A percentile compares a stretch with the other conserved stretches of the same genome.
These are phyloP conservation scores for Amanita phalloides DNA, from an alignment of 768 basidiomycete species.

Conservation along the genomic window DNA sequence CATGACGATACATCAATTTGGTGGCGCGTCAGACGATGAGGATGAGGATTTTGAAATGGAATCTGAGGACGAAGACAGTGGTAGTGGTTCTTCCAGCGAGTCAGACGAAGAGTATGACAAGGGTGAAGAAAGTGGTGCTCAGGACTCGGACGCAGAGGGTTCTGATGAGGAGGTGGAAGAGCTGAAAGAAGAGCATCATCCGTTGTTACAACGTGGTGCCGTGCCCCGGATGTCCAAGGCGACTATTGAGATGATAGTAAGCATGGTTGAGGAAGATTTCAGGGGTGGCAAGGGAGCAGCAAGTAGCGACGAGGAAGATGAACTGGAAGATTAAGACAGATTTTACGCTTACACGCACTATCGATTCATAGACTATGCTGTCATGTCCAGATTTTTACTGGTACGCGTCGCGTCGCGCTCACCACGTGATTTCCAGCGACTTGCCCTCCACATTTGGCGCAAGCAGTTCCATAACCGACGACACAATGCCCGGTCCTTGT, in stretches of 20 bases:
- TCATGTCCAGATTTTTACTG: too few relatives aligned
- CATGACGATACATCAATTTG: conserved; percentile 20
- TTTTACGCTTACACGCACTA: neutral
- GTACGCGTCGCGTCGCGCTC: neutral
- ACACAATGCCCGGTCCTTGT: conserved; percentile 50
- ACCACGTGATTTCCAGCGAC: too few relatives aligned
- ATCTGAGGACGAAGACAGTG: conserved; percentile 17
- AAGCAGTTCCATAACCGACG: neutral
- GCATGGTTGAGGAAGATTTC: conserved; percentile 47
- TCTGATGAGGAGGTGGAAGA: conserved; percentile 32
- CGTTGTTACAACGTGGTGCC: conserved; percentile 52
- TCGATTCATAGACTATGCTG: too few relatives aligned
- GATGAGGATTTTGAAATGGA: conserved; percentile 28
- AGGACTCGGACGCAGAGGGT: conserved; percentile 15
- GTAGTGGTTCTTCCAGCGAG: conserved; percentile 11
- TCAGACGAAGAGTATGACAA: conserved; percentile 17
- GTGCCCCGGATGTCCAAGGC: conserved; percentile 62
- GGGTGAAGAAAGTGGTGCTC: conserved; percentile 19
- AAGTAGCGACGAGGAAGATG: conserved; percentile 34
- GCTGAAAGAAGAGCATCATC: conserved; percentile 47
- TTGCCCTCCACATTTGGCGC: too few relatives aligned
- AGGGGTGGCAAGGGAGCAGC: conserved; percentile 26
- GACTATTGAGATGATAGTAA: conserved; percentile 53
- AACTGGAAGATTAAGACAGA: conserved; percentile 2
- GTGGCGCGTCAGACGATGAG: conserved; percentile 36